These are phyloP conservation scores for Apostasia ramifera DNA, from an alignment of 106 monocot species.

Conservation along the genomic window DNA sequence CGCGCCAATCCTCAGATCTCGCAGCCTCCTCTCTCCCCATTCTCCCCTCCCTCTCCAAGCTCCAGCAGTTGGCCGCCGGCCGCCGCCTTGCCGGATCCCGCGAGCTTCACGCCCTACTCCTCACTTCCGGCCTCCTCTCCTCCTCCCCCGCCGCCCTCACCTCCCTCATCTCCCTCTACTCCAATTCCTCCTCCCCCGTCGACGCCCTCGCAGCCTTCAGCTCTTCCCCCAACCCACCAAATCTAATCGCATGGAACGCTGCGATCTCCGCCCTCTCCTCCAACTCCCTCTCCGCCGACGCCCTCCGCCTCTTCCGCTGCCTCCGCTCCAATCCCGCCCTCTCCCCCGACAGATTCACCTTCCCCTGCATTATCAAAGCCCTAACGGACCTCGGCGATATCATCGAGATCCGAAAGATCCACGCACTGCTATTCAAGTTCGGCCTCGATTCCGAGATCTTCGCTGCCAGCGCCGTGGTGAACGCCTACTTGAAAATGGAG, in stretches of 20 bases:
- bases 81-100: conserved; percentile 14
- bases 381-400: conserved; percentile 22
- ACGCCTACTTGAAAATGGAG: conserved; percentile 31
- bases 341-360: conserved; percentile 58
- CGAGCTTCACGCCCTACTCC: conserved; percentile 27
- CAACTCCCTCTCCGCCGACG: conserved; percentile 27
- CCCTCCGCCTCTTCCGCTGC: conserved; percentile 26
- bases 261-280: conserved; percentile 37
- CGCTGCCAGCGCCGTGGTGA: conserved; percentile 48
- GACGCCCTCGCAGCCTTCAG: conserved; percentile 30
- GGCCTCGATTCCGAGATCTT: conserved; percentile 39
- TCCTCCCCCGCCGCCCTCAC: conserved; percentile 40
- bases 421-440: conserved; percentile 26
- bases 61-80: conserved; percentile 25
- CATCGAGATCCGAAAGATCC: conserved; percentile 11
- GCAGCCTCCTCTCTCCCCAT: background rate
- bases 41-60: conserved; percentile 18
- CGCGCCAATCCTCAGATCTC: background rate
- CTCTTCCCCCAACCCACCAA: conserved; percentile 19
- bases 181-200: conserved; percentile 25
- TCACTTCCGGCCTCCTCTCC: conserved; percentile 34
- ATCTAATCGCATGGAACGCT: conserved; percentile 51
- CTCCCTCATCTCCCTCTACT: conserved; percentile 63
- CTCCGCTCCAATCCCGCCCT: conserved; percentile 7
- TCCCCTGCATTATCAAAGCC: conserved; percentile 45